A percentile compares a stretch with the other conserved stretches of the same genome.
These are phyloP conservation scores for Neoscytalidium dimidiatum DNA, from an alignment of 2,329 filamentous ascomycete genomes.

Conservation along the genomic window DNA sequence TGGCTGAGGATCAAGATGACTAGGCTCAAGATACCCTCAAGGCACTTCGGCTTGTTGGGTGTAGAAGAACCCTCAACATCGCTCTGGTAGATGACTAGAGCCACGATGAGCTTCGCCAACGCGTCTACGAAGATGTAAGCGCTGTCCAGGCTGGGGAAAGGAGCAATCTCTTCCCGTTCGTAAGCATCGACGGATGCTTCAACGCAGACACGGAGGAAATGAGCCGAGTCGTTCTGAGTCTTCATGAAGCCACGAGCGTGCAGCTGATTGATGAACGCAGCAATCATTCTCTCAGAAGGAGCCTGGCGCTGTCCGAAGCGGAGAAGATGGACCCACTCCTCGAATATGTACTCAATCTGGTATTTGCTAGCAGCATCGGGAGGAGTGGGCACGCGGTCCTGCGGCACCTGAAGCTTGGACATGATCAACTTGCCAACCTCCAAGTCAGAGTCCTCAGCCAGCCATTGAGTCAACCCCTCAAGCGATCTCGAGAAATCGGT, in stretches of 20 bases:
- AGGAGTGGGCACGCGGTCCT: slow-evolving; percentile 55
- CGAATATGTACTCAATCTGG: slow-evolving; percentile 92
- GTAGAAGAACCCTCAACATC: slow-evolving; percentile 59
- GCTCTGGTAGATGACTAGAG: slow-evolving; percentile 72
- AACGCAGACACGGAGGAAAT: slow-evolving; percentile 79
- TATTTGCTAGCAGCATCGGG: slow-evolving; percentile 66
- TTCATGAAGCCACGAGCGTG: slow-evolving; percentile 73
- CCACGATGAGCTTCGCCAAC: slow-evolving; percentile 75
- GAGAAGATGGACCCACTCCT: slow-evolving; percentile 87
- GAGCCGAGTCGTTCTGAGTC: slow-evolving; percentile 71
- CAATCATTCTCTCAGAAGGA: slow-evolving; percentile 65
- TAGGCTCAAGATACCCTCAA: slow-evolving; percentile 78
- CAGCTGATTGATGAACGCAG: slow-evolving; percentile 82
- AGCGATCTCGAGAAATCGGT: slow-evolving; percentile 85
- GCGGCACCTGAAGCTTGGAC: slow-evolving; percentile 60
- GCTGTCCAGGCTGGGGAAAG: slow-evolving; percentile 60
- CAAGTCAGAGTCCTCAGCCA: slow-evolving; percentile 70
- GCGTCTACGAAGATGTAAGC: slow-evolving; percentile 73
- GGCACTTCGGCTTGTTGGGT: slow-evolving; percentile 66
- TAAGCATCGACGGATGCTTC: slow-evolving; percentile 78
- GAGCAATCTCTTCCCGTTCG: slow-evolving; percentile 67
- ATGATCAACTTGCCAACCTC: slow-evolving; percentile 71
- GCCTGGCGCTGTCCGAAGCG: slow-evolving; percentile 62
- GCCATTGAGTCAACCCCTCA: slow-evolving; percentile 79
- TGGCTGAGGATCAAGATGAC: slow-evolving; percentile 80